These are phyloP conservation scores for Diaporthe caulivora DNA, from an alignment of 2,329 filamentous ascomycete species.

Conservation along the genomic window DNA sequence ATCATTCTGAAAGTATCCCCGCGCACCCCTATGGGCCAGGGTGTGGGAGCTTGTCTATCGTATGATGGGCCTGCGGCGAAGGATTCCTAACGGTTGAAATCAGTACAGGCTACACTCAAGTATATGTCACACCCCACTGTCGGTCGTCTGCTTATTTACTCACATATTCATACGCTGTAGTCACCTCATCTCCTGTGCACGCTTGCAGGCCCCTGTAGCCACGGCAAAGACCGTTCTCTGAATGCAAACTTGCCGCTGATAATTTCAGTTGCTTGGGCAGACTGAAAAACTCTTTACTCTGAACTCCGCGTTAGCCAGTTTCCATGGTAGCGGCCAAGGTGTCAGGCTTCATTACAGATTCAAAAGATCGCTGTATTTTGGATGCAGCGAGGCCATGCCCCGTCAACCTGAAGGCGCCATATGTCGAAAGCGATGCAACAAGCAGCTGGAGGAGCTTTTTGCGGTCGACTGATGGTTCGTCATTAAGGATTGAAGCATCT, in stretches of 20 bases:
- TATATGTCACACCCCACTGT: too few relatives aligned
- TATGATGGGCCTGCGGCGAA: slow-evolving; percentile 2
- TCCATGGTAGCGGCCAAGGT: accelerated
- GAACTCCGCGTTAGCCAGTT: not conserved
- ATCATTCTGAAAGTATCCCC: slow-evolving; percentile 13
- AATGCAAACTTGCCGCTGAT: not conserved
- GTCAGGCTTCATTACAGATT: not conserved
- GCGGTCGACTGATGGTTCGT: not conserved
- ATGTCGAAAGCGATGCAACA: slow-evolving; percentile 1
- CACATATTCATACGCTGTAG: slow-evolving; percentile 2
- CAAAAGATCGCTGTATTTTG: slow-evolving; percentile 13
- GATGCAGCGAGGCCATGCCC: not conserved
- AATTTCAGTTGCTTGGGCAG: not conserved
- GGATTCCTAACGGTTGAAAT: not conserved
- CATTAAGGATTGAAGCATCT: slow-evolving; percentile 3
- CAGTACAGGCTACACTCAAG: not conserved
- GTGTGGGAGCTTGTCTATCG: slow-evolving; percentile 3
- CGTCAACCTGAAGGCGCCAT: not conserved
- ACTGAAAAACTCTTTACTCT: slow-evolving; percentile 3
- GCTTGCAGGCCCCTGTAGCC: not conserved
- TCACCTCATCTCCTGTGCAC: not conserved
- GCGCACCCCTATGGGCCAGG: slow-evolving; percentile 8
- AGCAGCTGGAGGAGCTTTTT: slow-evolving; percentile 1
- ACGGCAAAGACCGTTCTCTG: not conserved
- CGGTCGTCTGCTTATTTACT: not conserved